Percentiles rank a stretch among this genome's conserved stretches.
Conservation (phyloP, 129 eudicot species). For the Helianthus annuus region HanXRQr2.0-SUNRISE NC_035446.2:149316039-149316538, state of each 20-base stretch:
- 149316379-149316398: no score
- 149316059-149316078: conserved; percentile 88
- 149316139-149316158: conserved; percentile 55
- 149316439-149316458: no score
- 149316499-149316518: no score
- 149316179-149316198: conserved; percentile 64
- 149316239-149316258: conserved; percentile 49
- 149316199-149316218: conserved; percentile 56
- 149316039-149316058: conserved; percentile 67
- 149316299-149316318: no score
- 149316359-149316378: no score
- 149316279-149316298: background rate
- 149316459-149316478: no score
- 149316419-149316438: no score
- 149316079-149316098: conserved; percentile 64
- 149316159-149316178: conserved; percentile 57
- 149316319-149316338: no score
- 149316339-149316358: no score
- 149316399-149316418: no score
- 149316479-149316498: no score
- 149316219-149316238: conserved; percentile 83
- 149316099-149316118: conserved; percentile 82
- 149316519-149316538: no score
- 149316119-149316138: conserved; percentile 49
- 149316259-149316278: background rate